phyloP scores from a whole-genome alignment of 75 land plant genomes.

The Adiantum capillusveneris region DNA sequence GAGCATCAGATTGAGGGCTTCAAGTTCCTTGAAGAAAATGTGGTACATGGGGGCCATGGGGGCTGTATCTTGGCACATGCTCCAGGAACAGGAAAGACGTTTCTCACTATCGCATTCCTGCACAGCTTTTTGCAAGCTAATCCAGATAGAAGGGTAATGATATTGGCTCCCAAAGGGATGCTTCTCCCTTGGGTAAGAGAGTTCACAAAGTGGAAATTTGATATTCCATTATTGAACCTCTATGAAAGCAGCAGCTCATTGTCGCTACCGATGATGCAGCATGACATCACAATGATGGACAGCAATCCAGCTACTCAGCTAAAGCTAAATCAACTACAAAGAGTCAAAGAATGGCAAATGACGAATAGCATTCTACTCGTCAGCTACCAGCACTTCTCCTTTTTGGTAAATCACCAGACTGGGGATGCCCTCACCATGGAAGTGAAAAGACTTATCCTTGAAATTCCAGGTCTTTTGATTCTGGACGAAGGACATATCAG shows the following conservation, averaged over 20 bases:
- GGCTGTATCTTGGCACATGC: slow-evolving; percentile 80
- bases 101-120: slow-evolving; percentile 41
- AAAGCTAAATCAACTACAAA: not conserved
- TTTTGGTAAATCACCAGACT: slow-evolving; percentile 25
- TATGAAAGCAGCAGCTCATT: slow-evolving; percentile 33
- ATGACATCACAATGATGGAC: slow-evolving; percentile 26
- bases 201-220: slow-evolving; percentile 77
- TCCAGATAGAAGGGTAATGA: slow-evolving; percentile 56
- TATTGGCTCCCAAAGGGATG: slow-evolving; percentile 84
- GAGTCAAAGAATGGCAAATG: slow-evolving; percentile 45
- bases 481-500: slow-evolving; percentile 92
- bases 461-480: slow-evolving; percentile 63
- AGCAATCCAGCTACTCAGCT: slow-evolving; percentile 3
- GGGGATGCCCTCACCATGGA: not conserved
- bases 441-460: slow-evolving; percentile 39
- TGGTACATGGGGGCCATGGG: slow-evolving; percentile 38
- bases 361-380: slow-evolving; percentile 57
- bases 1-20: slow-evolving; percentile 61
- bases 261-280: slow-evolving; percentile 24
- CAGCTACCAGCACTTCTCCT: slow-evolving; percentile 71
- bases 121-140: slow-evolving; percentile 54
- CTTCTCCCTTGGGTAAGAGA: slow-evolving; percentile 72
- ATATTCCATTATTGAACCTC: slow-evolving; percentile 49
- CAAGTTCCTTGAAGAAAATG: slow-evolving; percentile 55
- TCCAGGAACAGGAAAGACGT: slow-evolving; percentile 80